A percentile compares a stretch with the other conserved stretches of the same genome.
phyloP scores from a whole-genome alignment of 768 basidiomycete species.

The Rhizopogon salebrosus region DNA sequence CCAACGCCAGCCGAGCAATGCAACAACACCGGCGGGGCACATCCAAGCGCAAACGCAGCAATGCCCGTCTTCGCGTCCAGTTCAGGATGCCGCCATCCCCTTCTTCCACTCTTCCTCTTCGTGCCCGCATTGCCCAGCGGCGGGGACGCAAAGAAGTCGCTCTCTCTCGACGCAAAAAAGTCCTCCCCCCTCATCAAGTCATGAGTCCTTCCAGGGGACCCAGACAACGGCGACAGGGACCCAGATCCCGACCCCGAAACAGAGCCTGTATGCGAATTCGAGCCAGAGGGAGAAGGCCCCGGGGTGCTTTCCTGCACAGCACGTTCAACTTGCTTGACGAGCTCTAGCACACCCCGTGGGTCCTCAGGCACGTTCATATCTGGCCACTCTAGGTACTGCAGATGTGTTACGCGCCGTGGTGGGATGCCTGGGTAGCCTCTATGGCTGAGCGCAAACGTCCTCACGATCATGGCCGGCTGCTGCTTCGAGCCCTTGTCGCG shows the following conservation, averaged over 20 bases:
- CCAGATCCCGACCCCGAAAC: conserved; percentile 17
- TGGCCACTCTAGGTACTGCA: conserved; percentile 95
- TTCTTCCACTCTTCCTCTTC: conserved; percentile 9
- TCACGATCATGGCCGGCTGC: conserved; percentile 38
- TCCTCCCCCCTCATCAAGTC: conserved; percentile 5
- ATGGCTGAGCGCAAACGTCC: conserved; percentile 68
- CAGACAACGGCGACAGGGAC: background rate
- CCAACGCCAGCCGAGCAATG: conserved; percentile 97
- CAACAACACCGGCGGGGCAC: conserved; percentile 57
- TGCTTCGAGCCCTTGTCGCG: conserved; percentile 7
- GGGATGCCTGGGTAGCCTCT: conserved; percentile 51
- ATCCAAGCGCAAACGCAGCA: conserved; percentile 44
- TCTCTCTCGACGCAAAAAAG: conserved; percentile 3
- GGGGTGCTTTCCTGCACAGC: conserved; percentile 23
- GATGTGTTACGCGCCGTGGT: conserved; percentile 69
- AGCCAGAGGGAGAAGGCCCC: conserved; percentile 19
- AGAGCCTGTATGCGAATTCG: background rate
- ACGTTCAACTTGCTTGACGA: conserved; percentile 65
- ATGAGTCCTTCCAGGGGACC: background rate
- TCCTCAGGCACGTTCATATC: conserved; percentile 94
- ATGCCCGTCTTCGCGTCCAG: conserved; percentile 55
- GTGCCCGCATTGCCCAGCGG: conserved; percentile 5
- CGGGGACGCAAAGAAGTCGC: conserved; percentile 1
- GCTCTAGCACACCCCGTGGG: conserved; percentile 64
- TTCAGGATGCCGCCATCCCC: conserved; percentile 30